A percentile compares a stretch with the other conserved stretches of the same genome.
Conservation (phyloP, 78 protist genomes). For the Chrysochromulina parva region DNA sequence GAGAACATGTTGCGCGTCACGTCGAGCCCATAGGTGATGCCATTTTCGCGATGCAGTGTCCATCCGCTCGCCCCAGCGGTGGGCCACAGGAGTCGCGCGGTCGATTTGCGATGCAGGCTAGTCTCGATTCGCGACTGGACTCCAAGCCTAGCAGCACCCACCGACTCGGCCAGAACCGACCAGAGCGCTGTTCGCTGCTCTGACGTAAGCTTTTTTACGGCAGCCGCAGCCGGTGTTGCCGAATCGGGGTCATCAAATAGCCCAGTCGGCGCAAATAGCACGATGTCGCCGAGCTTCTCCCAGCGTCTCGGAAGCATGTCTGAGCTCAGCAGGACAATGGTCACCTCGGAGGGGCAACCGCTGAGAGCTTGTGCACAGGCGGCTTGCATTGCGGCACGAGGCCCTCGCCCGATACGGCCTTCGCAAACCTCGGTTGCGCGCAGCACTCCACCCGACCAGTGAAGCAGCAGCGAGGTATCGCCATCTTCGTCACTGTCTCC, state of each 20-base stretch:
- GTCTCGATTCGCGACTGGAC: neutral
- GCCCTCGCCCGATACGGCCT: no score
- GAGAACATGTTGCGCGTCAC: slow-evolving; percentile 30
- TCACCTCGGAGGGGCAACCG: no score
- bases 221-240: neutral
- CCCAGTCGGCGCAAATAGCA: neutral
- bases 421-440: no score
- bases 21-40: slow-evolving; percentile 21
- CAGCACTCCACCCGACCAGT: no score
- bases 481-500: no score
- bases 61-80: neutral
- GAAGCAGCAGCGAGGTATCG: no score
- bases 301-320: slow-evolving; percentile 27
- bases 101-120: slow-evolving; percentile 27
- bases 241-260: neutral
- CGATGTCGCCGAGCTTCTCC: slow-evolving; percentile 52
- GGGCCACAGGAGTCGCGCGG: neutral
- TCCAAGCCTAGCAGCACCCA: neutral
- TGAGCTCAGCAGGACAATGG: no score
- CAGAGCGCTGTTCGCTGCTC: neutral
- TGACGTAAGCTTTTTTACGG: neutral
- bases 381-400: no score
- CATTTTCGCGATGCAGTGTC: neutral
- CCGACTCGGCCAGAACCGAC: no score
- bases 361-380: no score